phyloP scores from a whole-genome alignment of 768 basidiomycete genomes.

The Infundibulicybe gibba region DNA sequence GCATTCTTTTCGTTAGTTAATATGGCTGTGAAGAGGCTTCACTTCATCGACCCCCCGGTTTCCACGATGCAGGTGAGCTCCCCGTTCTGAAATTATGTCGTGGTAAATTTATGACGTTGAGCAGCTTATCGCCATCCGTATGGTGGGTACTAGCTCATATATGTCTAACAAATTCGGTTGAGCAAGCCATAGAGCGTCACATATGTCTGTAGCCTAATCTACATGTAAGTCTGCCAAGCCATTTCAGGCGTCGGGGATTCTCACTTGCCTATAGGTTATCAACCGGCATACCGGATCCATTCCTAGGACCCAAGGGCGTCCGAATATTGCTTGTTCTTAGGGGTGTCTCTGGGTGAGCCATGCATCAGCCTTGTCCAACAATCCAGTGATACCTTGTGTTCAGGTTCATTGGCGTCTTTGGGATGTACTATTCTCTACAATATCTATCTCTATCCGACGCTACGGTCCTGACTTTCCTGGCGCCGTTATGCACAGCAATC shows the following conservation, averaged over 20 bases:
- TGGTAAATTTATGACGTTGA: not conserved
- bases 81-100: not conserved
- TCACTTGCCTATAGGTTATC: conserved; percentile 20
- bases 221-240: conserved; percentile 28
- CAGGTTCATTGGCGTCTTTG: conserved; percentile 52
- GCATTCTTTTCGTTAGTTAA: conserved; percentile 17
- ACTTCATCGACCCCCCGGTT: conserved; percentile 18
- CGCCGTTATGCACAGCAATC: conserved; percentile 48
- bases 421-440: conserved; percentile 46
- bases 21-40: conserved; percentile 16
- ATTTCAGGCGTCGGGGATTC: not conserved
- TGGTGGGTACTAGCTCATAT: conserved; percentile 3
- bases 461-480: conserved; percentile 53
- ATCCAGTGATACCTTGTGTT: not conserved
- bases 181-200: conserved; percentile 5
- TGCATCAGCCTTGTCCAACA: not conserved
- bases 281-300: conserved; percentile 46
- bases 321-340: conserved; percentile 51
- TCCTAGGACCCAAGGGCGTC: conserved; percentile 68
- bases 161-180: not conserved
- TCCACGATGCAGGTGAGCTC: conserved; percentile 15
- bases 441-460: conserved; percentile 59
- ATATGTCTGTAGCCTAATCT: conserved; percentile 49
- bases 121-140: conserved; percentile 22
- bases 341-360: conserved; percentile 56